Evolutionary conservation across 139 green algal species (phyloP).

Genomic region (Haematococcus sp.): DNA sequence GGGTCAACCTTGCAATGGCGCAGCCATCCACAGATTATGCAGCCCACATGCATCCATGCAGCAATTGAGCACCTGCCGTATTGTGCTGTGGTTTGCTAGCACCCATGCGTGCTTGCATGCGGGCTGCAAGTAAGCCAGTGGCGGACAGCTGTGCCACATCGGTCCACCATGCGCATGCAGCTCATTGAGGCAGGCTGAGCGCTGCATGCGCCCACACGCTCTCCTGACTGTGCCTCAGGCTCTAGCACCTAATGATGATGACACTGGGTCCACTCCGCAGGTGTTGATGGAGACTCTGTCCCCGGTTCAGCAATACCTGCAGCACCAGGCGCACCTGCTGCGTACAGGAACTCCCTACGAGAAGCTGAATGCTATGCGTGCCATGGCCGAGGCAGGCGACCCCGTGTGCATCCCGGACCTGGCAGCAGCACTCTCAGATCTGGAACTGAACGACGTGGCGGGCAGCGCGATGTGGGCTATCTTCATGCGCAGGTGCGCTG

Average conservation of each 20-base stretch:
- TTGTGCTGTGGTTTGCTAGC: too few species aligned
- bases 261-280: too few species aligned
- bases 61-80: too few species aligned
- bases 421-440: constrained; percentile 25
- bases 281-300: constrained; percentile 12
- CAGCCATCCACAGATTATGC: too few species aligned
- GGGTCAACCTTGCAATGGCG: too few species aligned
- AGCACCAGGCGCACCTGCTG: constrained; percentile 19
- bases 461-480: constrained; percentile 52
- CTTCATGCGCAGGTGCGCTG: constrained; percentile 35
- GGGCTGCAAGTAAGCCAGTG: not conserved
- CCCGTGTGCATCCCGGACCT: constrained; percentile 34
- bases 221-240: too few species aligned
- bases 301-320: constrained; percentile 28
- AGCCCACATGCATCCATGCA: too few species aligned
- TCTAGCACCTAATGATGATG: too few species aligned
- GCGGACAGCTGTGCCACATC: too few species aligned
- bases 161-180: not conserved
- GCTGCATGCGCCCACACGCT: too few species aligned
- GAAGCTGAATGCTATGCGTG: constrained; percentile 9
- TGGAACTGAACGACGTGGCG: constrained; percentile 26
- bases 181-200: too few species aligned
- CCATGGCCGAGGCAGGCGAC: constrained; percentile 35
- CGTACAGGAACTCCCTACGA: constrained; percentile 9
- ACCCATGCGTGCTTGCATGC: too few species aligned